Percentiles rank a stretch among this genome's conserved stretches.
phyloP scores from a whole-genome alignment of 1,284 basidiomycete genomes.

The Naganishia liquefaciens region DNA sequence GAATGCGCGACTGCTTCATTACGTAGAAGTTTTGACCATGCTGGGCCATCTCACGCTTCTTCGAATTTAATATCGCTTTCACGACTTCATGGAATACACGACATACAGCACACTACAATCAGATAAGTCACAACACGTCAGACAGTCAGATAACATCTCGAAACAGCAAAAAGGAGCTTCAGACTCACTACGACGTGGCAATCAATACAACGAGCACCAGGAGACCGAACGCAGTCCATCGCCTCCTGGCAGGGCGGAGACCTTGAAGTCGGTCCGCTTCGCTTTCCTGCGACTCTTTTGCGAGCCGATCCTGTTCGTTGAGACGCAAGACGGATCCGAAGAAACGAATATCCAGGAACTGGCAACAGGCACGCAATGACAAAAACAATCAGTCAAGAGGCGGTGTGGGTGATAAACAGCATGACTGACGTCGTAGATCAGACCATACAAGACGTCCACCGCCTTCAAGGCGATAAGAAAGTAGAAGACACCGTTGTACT shows the following conservation, averaged over 20 bases:
- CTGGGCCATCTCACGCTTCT: no score
- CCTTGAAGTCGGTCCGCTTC: slow-evolving; percentile 35
- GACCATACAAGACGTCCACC: slow-evolving; percentile 44
- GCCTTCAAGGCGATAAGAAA: slow-evolving; percentile 55
- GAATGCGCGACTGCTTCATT: no score
- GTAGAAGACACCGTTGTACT: slow-evolving; percentile 53
- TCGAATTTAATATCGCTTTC: no score
- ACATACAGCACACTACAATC: slow-evolving; percentile 37
- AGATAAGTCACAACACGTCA: not conserved
- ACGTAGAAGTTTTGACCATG: no score
- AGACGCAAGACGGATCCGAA: slow-evolving; percentile 38
- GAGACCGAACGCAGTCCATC: slow-evolving; percentile 41
- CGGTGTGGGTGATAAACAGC: slow-evolving; percentile 46
- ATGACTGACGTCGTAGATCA: slow-evolving; percentile 40
- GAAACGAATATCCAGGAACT: slow-evolving; percentile 41
- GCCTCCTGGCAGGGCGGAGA: slow-evolving; percentile 34
- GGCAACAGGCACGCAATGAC: slow-evolving; percentile 30
- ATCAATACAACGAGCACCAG: slow-evolving; percentile 36
- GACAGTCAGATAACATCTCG: not conserved
- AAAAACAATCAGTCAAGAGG: slow-evolving; percentile 37
- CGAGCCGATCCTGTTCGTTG: slow-evolving; percentile 33
- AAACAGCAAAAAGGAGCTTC: no score
- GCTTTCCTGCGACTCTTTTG: slow-evolving; percentile 32
- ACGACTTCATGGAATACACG: slow-evolving; percentile 39
- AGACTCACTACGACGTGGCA: slow-evolving; percentile 6